Base-by-base conservation (phyloP, 345 rosid genomes). In the Microcos paniculata region DNA sequence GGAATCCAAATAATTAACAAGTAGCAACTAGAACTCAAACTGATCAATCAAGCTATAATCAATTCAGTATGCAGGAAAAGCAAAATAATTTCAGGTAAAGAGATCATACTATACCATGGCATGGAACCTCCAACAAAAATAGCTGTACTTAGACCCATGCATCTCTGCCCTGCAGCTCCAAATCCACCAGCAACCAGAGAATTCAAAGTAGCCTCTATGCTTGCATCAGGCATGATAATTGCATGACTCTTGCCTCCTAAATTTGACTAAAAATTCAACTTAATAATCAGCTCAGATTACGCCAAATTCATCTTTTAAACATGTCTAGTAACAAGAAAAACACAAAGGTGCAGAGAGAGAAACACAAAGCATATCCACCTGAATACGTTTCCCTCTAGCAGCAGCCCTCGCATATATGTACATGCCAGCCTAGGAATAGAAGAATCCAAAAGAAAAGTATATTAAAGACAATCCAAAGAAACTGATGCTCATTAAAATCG, bases 201-300 rank as follows among this genome's bases (percentile, higher is more conserved):
- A 80, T 83, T 79, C 78, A 90, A 43, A 78, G 94, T 88, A 78
- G 87, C 84, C 61, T 83, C 94, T 62, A 78, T 51, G 61, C 72
- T 86, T 74, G 92, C 92, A 83, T 88, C 94, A 79, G 90, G 86
- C 94, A 88, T 85, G 83, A 90, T 87, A 63, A 90, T 82, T 19
- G 88, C 90, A 70, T 84, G 81, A 81, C 82, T 85, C 73, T 84
- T 90, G 49, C 82, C 86, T 75, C 88, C 88, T 70, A 72, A 68
- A 79, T 78, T 85, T 80, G 79, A 80, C 94, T 90, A 82, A 72
- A 28, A 73, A 28, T 61, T 55, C 71, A 73, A 77, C 69, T 70
- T 24, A 70, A 69, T 48, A 79, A 28, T 74, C 75, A 85, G 77
- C 74, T 31, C 70, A 73, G 8, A 49, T 77, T 21, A 65, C 15